phyloP scores from a whole-genome alignment of 257 asterid species.

The Solanum infundibuliforme region DNA sequence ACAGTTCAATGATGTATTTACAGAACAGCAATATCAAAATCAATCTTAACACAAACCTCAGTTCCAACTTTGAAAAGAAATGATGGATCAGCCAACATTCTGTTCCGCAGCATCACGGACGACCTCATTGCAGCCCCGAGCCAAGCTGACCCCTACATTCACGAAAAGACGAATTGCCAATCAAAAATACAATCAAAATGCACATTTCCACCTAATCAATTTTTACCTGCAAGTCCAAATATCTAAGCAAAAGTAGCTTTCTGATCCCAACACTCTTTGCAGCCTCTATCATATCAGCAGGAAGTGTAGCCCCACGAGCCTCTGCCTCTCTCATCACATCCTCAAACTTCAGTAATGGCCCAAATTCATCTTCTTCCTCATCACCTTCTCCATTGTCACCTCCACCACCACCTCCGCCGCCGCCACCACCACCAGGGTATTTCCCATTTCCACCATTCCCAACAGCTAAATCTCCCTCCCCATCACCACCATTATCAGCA shows the following conservation, averaged over 20 bases:
- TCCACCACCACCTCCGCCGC: slow-evolving; percentile 32
- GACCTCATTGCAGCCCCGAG: slow-evolving; percentile 77
- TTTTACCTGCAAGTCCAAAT: slow-evolving; percentile 81
- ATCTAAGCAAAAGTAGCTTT: slow-evolving; percentile 56
- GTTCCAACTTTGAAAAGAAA: slow-evolving; percentile 97
- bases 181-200: not conserved
- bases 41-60: slow-evolving; percentile 43
- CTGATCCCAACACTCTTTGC: slow-evolving; percentile 76
- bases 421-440: slow-evolving; percentile 34
- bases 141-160: slow-evolving; percentile 62
- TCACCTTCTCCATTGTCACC: slow-evolving; percentile 39
- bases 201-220: not conserved
- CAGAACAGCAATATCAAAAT: not conserved
- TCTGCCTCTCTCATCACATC: slow-evolving; percentile 76
- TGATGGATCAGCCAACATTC: slow-evolving; percentile 97
- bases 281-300: slow-evolving; percentile 90
- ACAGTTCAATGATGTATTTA: not conserved
- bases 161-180: slow-evolving; percentile 1
- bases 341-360: slow-evolving; percentile 77
- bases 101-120: slow-evolving; percentile 66
- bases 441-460: slow-evolving; percentile 61
- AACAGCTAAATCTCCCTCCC: slow-evolving; percentile 10
- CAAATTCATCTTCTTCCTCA: slow-evolving; percentile 66
- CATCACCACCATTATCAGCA: slow-evolving; percentile 16
- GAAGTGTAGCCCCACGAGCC: slow-evolving; percentile 73